Evolutionary conservation across 192 early-diverging fungal genomes (phyloP).

Genomic region (Geranomyces variabilis): DNA sequence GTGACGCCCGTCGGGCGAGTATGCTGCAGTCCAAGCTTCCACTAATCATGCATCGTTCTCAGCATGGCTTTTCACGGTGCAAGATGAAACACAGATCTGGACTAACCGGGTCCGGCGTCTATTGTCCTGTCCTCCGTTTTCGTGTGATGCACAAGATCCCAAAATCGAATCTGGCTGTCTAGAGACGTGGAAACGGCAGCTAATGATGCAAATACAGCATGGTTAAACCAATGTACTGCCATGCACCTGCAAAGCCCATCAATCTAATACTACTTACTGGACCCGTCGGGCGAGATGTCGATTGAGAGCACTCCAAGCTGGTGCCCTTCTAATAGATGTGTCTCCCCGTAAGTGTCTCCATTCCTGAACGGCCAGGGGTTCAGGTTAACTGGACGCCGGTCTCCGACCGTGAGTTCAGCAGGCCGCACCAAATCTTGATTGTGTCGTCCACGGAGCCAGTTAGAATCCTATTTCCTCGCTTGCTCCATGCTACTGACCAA

Average conservation of each 20-base stretch:
- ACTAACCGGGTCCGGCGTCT: conserved; percentile 62
- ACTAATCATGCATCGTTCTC: conserved; percentile 38
- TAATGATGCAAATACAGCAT: conserved; percentile 25
- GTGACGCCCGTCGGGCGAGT: conserved; percentile 72
- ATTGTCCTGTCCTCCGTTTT: conserved; percentile 55
- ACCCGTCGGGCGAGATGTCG: conserved; percentile 62
- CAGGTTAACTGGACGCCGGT: background rate
- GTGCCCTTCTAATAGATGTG: conserved; percentile 71
- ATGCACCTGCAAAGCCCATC: background rate
- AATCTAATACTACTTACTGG: conserved; percentile 31
- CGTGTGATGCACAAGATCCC: conserved; percentile 67
- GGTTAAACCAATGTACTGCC: background rate
- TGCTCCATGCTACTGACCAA: conserved; percentile 81
- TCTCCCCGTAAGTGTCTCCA: conserved; percentile 55
- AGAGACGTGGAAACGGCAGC: conserved; percentile 74
- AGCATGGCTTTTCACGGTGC: background rate
- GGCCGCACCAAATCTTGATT: conserved; percentile 75
- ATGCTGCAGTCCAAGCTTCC: conserved; percentile 74
- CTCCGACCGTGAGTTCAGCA: background rate
- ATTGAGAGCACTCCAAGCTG: conserved; percentile 78
- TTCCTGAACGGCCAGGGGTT: conserved; percentile 50
- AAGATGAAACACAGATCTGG: background rate
- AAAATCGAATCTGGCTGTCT: conserved; percentile 76
- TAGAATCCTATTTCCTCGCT: conserved; percentile 63
- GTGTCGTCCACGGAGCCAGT: conserved; percentile 80